These are phyloP conservation scores for Bipolaris bicolor DNA, from an alignment of 2,329 filamentous ascomycete species.

Conservation along the genomic window DNA sequence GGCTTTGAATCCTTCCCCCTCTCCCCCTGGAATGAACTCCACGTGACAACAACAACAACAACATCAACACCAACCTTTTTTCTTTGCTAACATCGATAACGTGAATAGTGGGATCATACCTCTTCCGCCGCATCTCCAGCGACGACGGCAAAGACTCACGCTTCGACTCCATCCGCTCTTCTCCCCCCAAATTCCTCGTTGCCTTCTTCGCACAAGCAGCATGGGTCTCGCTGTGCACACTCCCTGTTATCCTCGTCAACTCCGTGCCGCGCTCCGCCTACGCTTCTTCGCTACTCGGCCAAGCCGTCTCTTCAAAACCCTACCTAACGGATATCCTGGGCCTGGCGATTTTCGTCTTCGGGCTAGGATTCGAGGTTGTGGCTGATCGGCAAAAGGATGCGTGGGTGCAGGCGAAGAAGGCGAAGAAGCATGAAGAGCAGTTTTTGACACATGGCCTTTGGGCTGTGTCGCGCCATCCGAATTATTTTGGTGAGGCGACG, in stretches of 20 bases:
- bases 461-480: constrained; percentile 67
- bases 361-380: constrained; percentile 65
- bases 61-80: too few species aligned
- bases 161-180: constrained; percentile 61
- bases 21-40: too few species aligned
- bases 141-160: constrained; percentile 65
- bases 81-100: too few species aligned
- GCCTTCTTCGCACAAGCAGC: constrained; percentile 67
- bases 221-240: constrained; percentile 71
- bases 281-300: constrained; percentile 53
- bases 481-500: constrained; percentile 75
- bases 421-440: constrained; percentile 70
- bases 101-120: constrained; percentile 66
- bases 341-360: constrained; percentile 63
- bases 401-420: constrained; percentile 67
- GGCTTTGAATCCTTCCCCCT: too few species aligned
- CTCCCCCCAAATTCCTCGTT: constrained; percentile 59
- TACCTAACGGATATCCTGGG: constrained; percentile 63
- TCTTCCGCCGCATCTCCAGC: constrained; percentile 65
- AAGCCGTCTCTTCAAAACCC: constrained; percentile 48
- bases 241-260: constrained; percentile 70
- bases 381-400: constrained; percentile 69
- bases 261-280: constrained; percentile 62
- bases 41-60: background rate
- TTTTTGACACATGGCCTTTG: constrained; percentile 70